These are phyloP conservation scores for Sicyos edulis DNA, from an alignment of 306 rosid species.

Conservation along the genomic window DNA sequence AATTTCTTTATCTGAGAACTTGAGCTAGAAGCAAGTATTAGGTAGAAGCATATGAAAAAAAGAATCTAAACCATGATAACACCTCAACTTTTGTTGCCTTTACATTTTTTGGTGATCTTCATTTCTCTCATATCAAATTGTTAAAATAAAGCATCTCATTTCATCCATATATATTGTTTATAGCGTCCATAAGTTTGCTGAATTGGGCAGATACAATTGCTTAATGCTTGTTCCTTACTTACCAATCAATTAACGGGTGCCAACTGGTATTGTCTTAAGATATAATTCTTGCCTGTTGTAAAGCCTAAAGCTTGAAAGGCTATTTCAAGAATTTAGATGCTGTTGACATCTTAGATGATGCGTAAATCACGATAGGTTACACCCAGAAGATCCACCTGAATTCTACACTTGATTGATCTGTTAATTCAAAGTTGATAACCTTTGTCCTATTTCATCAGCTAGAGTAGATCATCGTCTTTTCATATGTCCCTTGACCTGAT, in stretches of 20 bases:
- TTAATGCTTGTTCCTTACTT: background rate
- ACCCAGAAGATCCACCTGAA: background rate
- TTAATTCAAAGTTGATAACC: background rate
- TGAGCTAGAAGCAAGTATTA: background rate
- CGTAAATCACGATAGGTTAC: background rate
- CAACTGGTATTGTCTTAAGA: background rate
- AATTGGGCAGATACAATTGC: background rate
- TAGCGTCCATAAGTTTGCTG: background rate
- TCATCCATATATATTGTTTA: background rate
- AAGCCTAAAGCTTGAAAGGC: conserved; percentile 4
- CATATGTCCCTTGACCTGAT: background rate
- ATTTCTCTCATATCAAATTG: background rate
- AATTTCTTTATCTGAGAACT: background rate
- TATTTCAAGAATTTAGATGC: conserved; percentile 10
- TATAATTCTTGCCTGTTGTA: background rate
- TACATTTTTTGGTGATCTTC: background rate
- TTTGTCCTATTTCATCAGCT: background rate
- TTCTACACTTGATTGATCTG: conserved; percentile 13
- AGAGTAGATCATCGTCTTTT: background rate
- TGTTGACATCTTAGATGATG: background rate
- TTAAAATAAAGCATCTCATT: background rate
- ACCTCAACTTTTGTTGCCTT: conserved; percentile 3
- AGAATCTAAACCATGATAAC: background rate
- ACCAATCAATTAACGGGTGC: background rate
- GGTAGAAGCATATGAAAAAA: background rate